phyloP scores from a whole-genome alignment of 176 grass and related monocot genomes.

The Triticum timopheevii region DNA sequence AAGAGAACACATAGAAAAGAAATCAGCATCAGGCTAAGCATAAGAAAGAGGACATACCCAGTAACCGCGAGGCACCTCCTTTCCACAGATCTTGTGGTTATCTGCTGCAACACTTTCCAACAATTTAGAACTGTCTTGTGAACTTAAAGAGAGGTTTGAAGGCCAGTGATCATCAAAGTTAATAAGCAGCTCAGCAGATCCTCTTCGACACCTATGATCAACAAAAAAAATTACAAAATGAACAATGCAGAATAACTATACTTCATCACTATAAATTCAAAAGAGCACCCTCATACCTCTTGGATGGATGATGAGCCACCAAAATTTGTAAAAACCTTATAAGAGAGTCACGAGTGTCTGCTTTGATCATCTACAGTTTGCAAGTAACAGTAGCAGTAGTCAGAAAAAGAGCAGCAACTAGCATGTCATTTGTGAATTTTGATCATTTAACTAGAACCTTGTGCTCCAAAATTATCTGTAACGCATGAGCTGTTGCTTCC shows the following conservation, averaged over 20 bases:
- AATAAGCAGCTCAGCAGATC: conserved; percentile 85
- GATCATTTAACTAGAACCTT: conserved; percentile 62
- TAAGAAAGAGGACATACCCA: conserved; percentile 57
- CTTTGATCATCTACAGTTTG: conserved; percentile 81
- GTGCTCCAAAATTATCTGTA: conserved; percentile 85
- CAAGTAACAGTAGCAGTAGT: conserved; percentile 26
- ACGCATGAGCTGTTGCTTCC: conserved; percentile 86
- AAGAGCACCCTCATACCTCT: conserved; percentile 55
- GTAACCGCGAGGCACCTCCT: conserved; percentile 86
- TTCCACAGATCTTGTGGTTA: conserved; percentile 67
- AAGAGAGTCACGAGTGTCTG: conserved; percentile 69
- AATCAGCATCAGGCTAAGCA: conserved; percentile 4
- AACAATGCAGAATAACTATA: conserved; percentile 10
- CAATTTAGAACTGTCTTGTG: conserved; percentile 43
- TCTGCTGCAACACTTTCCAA: conserved; percentile 50
- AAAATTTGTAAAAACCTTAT: conserved; percentile 96
- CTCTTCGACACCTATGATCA: conserved; percentile 73
- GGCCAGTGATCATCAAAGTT: conserved; percentile 94
- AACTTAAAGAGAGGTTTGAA: conserved; percentile 61
- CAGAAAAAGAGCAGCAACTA: conserved; percentile 4
- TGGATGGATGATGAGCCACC: conserved; percentile 93
- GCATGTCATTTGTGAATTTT: conserved; percentile 1
- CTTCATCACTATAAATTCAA: conserved; percentile 15
- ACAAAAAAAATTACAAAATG: not conserved
- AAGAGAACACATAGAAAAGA: not conserved